Evolutionary conservation across 805 yeast species (phyloP).

Genomic region (Candida silvatica): DNA sequence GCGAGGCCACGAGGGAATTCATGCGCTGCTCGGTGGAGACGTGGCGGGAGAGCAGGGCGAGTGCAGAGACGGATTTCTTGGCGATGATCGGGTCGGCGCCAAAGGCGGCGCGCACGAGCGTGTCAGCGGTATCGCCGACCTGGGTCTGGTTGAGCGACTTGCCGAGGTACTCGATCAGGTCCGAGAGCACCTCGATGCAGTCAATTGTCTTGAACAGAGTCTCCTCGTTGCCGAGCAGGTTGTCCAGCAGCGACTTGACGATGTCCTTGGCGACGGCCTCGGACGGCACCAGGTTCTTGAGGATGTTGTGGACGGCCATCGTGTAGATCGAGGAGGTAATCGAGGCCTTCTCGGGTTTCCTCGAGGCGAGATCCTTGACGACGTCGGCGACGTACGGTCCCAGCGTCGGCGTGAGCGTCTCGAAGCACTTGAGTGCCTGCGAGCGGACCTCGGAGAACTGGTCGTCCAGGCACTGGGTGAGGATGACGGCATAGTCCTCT

Average conservation of each 20-base stretch:
- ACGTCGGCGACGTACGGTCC: constrained; percentile 23
- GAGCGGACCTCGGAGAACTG: constrained; percentile 65
- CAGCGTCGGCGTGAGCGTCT: constrained; percentile 27
- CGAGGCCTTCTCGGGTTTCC: constrained; percentile 19
- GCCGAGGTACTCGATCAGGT: constrained; percentile 39
- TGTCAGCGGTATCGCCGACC: constrained; percentile 13
- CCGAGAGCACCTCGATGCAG: constrained; percentile 51
- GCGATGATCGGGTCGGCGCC: constrained; percentile 35
- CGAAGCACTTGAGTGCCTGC: constrained; percentile 54
- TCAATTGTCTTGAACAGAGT: constrained; percentile 33
- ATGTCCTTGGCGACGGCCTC: constrained; percentile 17
- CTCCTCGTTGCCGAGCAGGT: constrained; percentile 16
- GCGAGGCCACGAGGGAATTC: constrained; percentile 10
- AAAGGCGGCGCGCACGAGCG: constrained; percentile 29
- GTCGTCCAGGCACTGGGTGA: constrained; percentile 38
- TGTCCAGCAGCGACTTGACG: constrained; percentile 30
- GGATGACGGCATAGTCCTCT: constrained; percentile 14
- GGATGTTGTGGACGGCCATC: constrained; percentile 40
- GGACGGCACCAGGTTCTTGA: constrained; percentile 23
- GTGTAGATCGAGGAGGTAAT: constrained; percentile 42
- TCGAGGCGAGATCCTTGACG: constrained; percentile 20
- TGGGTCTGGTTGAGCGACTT: constrained; percentile 17
- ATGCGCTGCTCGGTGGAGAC: constrained; percentile 14
- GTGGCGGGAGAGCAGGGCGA: constrained; percentile 25
- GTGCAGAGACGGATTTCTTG: constrained; percentile 34